Evolutionary conservation across 371 early-diverging fungal species (phyloP), one percentile per base, ranked within the genome.

Genomic region (Mortierella sp.): DNA sequence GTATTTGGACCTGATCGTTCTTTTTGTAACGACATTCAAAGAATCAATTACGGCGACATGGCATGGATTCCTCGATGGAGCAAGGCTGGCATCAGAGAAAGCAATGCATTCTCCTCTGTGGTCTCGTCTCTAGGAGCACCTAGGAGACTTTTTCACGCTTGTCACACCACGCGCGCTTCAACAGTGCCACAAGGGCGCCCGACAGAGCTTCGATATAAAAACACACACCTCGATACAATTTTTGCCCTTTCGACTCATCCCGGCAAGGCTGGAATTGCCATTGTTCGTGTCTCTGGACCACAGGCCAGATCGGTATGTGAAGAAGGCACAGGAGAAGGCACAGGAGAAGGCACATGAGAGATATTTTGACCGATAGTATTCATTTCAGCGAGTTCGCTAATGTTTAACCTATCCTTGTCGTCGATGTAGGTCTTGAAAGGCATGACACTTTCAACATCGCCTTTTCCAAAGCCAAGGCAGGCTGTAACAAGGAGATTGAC

Each of bases 231-330:
- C 13, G 91, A 92, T 74, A 96, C 96, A 5, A 95, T 96, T 72
- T 96, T 90, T 89, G 96, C 96, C 2, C 87, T 96, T 1, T 95
- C 96, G 14, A 91, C 95, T 13, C 93, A 92, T 7, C 94, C 94
- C 3, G 95, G 96, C 21, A 95, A 95, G 81, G 94, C 96, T 1
- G 96, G 95, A 21, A 92, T 96, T 13, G 96, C 96, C 10, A 91
- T 96, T n/a, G 89, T 96, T 52, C 93, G 96, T 34, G 81, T 96
- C 24, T 96, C 96, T 0, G 96, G 96, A 0, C 87, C 91, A 0
- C 86, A 90, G 31, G 94, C 94, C 1, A 84, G 75, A 73, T 75
- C 91, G 72, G 94, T 92, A 89, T 34, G 73, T 47, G 11, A 1
- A 38, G 42, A 38, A 38, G 42, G 38, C 55, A 28, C 31, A 31